These are phyloP conservation scores for Xerocomellus chrysenteron DNA, from an alignment of 768 basidiomycete species.

Conservation along the genomic window DNA sequence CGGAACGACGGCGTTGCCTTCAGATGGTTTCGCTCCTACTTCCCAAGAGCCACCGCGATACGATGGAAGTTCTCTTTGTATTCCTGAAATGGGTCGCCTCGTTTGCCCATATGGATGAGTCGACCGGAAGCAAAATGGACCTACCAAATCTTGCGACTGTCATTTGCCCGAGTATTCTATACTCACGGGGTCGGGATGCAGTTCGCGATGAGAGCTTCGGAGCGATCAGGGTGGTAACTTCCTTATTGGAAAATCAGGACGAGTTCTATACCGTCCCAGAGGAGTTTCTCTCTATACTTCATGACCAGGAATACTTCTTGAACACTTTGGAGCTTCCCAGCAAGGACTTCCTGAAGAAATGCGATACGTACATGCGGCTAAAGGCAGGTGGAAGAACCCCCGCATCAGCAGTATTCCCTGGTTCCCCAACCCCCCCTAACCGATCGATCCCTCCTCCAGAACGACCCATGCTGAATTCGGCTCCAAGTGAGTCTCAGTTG, in stretches of 20 bases:
- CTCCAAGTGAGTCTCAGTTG: constrained; percentile 38
- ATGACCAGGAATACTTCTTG: constrained; percentile 90
- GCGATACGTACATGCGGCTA: constrained; percentile 82
- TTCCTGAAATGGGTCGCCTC: constrained; percentile 99
- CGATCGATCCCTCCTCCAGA: constrained; percentile 41
- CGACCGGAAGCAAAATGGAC: constrained; percentile 99
- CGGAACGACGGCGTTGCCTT: constrained; percentile 78
- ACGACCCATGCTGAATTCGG: constrained; percentile 42
- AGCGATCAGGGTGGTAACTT: constrained; percentile 82
- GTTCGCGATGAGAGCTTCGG: constrained; percentile 91
- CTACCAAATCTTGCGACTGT: constrained; percentile 93
- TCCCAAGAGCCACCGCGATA: constrained; percentile 94
- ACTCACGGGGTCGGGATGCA: constrained; percentile 81
- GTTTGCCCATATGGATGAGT: constrained; percentile 96
- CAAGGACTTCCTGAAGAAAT: constrained; percentile 95
- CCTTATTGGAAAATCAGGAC: constrained; percentile 89
- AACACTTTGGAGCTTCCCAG: constrained; percentile 86
- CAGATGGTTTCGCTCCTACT: constrained; percentile 84
- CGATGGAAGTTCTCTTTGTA: constrained; percentile 95
- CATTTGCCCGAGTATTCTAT: constrained; percentile 97
- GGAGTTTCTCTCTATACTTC: constrained; percentile 83
- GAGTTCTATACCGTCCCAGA: constrained; percentile 93
- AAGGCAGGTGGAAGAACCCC: constrained; percentile 56
- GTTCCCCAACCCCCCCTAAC: constrained; percentile 25
- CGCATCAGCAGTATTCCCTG: constrained; percentile 31